phyloP scores from a whole-genome alignment of 306 rosid species.

The Dalbergia cochinchinensis region DNA sequence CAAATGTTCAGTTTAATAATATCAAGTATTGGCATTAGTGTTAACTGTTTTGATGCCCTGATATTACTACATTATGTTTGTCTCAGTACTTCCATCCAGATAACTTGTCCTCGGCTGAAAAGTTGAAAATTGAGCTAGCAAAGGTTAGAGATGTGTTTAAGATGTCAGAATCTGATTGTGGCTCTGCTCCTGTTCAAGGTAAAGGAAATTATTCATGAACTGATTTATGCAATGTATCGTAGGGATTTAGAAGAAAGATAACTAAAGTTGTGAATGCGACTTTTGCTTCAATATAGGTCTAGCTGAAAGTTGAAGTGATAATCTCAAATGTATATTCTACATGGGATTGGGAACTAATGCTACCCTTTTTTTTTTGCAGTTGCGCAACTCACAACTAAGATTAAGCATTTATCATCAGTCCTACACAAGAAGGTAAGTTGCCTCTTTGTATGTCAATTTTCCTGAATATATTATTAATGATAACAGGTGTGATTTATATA shows the following conservation, averaged over 20 bases:
- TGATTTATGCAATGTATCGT: conserved; percentile 27
- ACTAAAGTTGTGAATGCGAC: not conserved
- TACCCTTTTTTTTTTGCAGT: conserved; percentile 56
- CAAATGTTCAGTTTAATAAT: not conserved
- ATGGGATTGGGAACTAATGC: conserved; percentile 32
- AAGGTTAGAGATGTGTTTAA: conserved; percentile 89
- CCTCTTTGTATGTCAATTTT: conserved; percentile 31
- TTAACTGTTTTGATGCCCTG: conserved; percentile 26
- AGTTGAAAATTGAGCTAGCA: conserved; percentile 80
- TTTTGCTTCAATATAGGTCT: conserved; percentile 15
- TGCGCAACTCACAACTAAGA: conserved; percentile 87
- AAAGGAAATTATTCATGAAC: conserved; percentile 35
- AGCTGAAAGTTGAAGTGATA: conserved; percentile 17
- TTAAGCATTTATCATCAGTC: conserved; percentile 79
- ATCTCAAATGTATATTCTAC: not conserved
- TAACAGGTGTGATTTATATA: not conserved
- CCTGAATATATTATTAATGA: not conserved
- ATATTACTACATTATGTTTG: conserved; percentile 39
- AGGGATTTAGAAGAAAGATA: not conserved
- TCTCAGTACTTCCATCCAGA: conserved; percentile 91
- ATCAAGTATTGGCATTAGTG: conserved; percentile 21
- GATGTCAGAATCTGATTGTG: conserved; percentile 95
- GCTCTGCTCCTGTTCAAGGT: conserved; percentile 97
- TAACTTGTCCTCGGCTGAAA: conserved; percentile 88
- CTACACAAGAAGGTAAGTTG: conserved; percentile 88